Evolutionary conservation across 169 alveolate species (phyloP).

Genomic region (Plasmodium cynomolgi): DNA sequence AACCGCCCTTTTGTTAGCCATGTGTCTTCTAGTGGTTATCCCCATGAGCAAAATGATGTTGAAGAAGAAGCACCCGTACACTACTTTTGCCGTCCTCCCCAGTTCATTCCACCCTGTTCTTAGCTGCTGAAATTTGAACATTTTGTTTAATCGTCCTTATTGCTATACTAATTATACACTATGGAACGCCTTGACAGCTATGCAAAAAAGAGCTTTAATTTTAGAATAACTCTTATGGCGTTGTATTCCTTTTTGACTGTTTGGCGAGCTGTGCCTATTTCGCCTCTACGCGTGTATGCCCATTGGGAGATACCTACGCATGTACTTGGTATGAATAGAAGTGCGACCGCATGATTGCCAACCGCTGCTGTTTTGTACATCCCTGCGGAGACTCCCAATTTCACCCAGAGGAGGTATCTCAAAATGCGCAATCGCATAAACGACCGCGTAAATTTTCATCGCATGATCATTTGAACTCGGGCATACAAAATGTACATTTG

Average conservation of each 20-base stretch:
- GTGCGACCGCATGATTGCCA: not conserved
- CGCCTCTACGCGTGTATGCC: not conserved
- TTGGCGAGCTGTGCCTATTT: not conserved
- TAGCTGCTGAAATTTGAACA: conserved; percentile 43
- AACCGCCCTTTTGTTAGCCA: conserved; percentile 66
- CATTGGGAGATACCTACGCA: not conserved
- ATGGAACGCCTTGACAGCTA: not conserved
- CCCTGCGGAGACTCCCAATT: not conserved
- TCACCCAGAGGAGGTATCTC: not conserved
- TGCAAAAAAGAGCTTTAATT: not conserved
- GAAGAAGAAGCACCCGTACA: conserved; percentile 67
- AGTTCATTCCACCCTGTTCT: conserved; percentile 50
- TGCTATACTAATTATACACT: not conserved
- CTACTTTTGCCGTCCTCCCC: conserved; percentile 63
- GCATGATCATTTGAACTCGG: not conserved
- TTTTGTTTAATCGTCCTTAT: not conserved
- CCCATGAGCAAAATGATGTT: conserved; percentile 62
- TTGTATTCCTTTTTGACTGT: not conserved
- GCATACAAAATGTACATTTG: not conserved
- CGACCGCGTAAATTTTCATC: not conserved
- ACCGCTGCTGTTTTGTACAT: not conserved
- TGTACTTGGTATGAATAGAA: not conserved
- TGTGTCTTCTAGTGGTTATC: conserved; percentile 69
- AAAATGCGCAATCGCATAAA: not conserved
- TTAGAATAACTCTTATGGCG: not conserved